phyloP scores from a whole-genome alignment of 306 rosid genomes.

The Prunus mira region DNA sequence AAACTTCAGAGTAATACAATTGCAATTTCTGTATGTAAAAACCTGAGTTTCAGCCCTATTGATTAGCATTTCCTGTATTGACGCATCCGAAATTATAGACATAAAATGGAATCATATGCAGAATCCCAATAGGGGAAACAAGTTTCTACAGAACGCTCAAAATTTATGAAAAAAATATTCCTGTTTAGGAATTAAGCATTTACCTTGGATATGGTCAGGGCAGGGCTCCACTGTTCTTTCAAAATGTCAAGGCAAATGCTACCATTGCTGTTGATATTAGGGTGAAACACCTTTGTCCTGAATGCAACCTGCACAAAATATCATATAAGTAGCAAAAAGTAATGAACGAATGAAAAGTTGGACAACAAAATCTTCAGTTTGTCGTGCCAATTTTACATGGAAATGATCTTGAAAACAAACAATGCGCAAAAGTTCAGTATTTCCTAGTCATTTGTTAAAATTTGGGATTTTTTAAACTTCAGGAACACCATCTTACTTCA shows the following conservation, averaged over 20 bases:
- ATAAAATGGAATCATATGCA: background rate
- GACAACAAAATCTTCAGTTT: background rate
- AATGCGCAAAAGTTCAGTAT: background rate
- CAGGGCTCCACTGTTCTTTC: constrained; percentile 85
- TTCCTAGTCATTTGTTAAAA: background rate
- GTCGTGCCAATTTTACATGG: too few relatives aligned
- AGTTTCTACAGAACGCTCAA: background rate
- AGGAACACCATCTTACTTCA: background rate
- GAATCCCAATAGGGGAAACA: background rate
- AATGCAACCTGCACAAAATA: constrained; percentile 53
- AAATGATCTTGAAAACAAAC: background rate
- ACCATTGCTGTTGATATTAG: constrained; percentile 72
- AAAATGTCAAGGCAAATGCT: constrained; percentile 77
- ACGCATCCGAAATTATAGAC: background rate
- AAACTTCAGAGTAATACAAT: background rate
- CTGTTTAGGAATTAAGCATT: background rate
- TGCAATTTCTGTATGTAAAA: background rate
- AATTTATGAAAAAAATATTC: background rate
- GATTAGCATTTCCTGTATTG: background rate
- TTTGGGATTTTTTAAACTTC: background rate
- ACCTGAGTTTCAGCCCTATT: background rate
- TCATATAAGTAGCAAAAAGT: background rate
- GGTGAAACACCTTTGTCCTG: constrained; percentile 72
- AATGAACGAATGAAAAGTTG: background rate
- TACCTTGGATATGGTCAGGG: constrained; percentile 75